phyloP scores from a whole-genome alignment of 2,329 filamentous ascomycete species.

The Orbilia brochopaga region DNA sequence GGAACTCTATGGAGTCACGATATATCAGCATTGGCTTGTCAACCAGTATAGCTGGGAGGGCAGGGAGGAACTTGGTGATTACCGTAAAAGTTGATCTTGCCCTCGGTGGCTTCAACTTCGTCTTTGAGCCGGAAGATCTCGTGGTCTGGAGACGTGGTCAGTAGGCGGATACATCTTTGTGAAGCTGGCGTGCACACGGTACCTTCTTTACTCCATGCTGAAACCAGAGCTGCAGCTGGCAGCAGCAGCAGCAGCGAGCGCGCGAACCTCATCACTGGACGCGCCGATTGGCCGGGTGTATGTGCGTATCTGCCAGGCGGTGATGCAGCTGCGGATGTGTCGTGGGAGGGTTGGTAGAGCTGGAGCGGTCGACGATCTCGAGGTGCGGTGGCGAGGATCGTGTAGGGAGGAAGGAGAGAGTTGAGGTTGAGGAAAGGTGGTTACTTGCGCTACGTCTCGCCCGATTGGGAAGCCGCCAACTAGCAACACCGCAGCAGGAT shows the following conservation, averaged over 20 bases:
- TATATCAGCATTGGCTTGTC: conserved; percentile 14
- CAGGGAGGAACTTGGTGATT: background rate
- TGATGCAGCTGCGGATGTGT: background rate
- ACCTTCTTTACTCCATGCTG: conserved; percentile 89
- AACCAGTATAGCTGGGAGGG: too few species aligned
- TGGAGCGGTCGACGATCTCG: too few species aligned
- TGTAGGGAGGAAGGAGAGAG: too few species aligned
- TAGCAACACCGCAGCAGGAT: too few species aligned
- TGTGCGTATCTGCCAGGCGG: background rate
- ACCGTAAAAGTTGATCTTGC: conserved; percentile 83
- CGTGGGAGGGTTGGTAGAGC: background rate
- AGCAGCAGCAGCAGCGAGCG: conserved; percentile 71
- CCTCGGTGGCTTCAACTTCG: conserved; percentile 78
- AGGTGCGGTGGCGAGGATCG: too few species aligned
- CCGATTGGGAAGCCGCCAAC: too few species aligned
- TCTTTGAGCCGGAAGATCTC: conserved; percentile 96
- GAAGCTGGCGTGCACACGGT: background rate
- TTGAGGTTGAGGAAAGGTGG: background rate
- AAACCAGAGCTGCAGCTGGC: conserved; percentile 69
- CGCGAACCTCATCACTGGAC: conserved; percentile 41
- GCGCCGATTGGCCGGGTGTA: background rate
- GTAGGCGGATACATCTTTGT: conserved; percentile 13
- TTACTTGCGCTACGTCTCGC: too few species aligned
- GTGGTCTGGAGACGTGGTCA: conserved; percentile 68
- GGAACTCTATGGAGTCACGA: conserved; percentile 68